Evolutionary conservation across 2,329 filamentous ascomycete genomes (phyloP).

Genomic region (Cercospora citrullina): DNA sequence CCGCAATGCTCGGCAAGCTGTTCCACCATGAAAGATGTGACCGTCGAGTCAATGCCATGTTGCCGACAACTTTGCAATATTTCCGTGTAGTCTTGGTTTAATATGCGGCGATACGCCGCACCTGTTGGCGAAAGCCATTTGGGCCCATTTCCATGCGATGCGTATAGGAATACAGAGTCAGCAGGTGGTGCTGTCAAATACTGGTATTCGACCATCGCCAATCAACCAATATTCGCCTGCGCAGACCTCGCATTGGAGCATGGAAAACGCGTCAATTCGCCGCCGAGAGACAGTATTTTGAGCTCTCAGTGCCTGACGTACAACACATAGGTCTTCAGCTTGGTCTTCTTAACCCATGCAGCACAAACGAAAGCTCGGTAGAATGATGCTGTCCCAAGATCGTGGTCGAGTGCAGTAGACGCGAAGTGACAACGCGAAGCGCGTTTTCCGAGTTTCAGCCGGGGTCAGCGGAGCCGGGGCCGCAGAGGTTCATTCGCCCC

Average conservation of each 20-base stretch:
- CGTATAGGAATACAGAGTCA: background rate
- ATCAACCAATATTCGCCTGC: background rate
- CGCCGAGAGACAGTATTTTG: background rate
- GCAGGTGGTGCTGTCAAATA: background rate
- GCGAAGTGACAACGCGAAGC: background rate
- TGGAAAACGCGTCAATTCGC: background rate
- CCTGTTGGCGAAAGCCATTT: background rate
- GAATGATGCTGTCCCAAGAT: background rate
- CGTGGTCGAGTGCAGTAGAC: background rate
- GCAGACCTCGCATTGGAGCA: background rate
- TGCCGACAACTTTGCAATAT: background rate
- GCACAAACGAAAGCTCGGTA: background rate
- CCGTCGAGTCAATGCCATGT: background rate
- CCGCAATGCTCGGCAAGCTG: constrained; percentile 8
- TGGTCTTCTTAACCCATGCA: background rate
- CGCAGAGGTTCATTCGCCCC: background rate
- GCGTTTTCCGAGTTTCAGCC: background rate
- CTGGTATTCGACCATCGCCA: background rate
- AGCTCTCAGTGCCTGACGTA: too few species aligned
- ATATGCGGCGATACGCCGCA: background rate
- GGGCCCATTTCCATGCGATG: background rate
- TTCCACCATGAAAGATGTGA: background rate
- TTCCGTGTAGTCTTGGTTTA: background rate
- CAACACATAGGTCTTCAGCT: too few species aligned
- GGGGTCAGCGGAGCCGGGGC: background rate